Conservation (phyloP, 345 rosid species). For the Mercurialis annua region DNA sequence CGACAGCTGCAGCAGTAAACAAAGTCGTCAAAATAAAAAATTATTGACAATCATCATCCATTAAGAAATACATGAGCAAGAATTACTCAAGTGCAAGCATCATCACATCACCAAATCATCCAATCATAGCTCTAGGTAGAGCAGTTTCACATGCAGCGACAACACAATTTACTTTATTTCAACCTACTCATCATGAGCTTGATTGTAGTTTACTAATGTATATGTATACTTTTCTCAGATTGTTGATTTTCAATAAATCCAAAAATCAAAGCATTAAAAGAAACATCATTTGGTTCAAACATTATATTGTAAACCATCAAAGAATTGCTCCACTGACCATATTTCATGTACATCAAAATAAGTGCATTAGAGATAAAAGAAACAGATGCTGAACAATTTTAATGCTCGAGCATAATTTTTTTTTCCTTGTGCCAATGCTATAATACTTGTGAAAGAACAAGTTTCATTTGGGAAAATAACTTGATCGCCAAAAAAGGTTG, state of each 20-base stretch:
- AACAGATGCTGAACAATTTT: slow-evolving; percentile 37
- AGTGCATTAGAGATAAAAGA: slow-evolving; percentile 59
- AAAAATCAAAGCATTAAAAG: slow-evolving; percentile 52
- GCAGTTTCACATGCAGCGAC: no score
- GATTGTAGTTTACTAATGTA: no score
- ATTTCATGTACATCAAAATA: slow-evolving; percentile 56
- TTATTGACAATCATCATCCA: no score
- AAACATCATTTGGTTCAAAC: slow-evolving; percentile 37
- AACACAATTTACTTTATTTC: no score
- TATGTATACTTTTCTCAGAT: slow-evolving; percentile 37
- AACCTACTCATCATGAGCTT: no score
- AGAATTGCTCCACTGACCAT: slow-evolving; percentile 41
- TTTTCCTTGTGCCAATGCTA: slow-evolving; percentile 30
- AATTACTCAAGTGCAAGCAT: no score
- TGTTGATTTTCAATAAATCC: slow-evolving; percentile 51
- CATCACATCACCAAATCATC: no score
- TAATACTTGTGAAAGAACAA: slow-evolving; percentile 41
- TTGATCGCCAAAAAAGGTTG: slow-evolving; percentile 33
- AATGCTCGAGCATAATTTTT: slow-evolving; percentile 49
- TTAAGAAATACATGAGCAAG: no score
- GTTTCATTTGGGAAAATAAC: slow-evolving; percentile 33
- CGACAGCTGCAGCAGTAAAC: no score
- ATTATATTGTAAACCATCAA: slow-evolving; percentile 22
- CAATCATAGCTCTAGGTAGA: no score
- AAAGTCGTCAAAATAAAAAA: no score